Evolutionary conservation across 805 yeast species (phyloP), one percentile per base, ranked within the genome.

Genomic region (Tanozyma kutaoensis): DNA sequence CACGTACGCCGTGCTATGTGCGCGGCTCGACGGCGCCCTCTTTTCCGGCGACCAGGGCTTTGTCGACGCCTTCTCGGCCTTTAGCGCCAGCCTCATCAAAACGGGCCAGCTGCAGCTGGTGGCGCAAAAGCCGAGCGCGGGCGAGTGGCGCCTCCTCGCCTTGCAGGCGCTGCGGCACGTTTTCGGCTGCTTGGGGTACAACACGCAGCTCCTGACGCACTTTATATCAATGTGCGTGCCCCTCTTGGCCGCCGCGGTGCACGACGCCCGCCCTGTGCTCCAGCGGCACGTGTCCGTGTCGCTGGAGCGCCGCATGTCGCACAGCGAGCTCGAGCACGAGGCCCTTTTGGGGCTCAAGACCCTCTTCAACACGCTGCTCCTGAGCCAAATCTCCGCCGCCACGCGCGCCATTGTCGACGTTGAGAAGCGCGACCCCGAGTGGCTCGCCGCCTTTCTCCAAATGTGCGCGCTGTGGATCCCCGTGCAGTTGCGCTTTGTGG

Each of bases 401-500:
- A 67, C 84, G 0, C 55, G 51, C 13, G 62, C 72, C 4, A 55
- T 81, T 13, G 53, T 72, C 8, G 47, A 55, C 22, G 22, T 30
- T 23, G 47, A 50, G 22, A 34, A 37, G 10, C 8, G 9, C n/a
- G 22, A 20, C 10, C 9, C 9, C 12, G 34, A 37, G 17, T 77
- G 86, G 86, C 58, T 69, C 3, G 56, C 65, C 16, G 48, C 59
- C 8, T 55, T 86, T 25, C 52, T 81, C 20, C 76, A 74, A 35
- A 56, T 72, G 34, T 66, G 81, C 31, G 72, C 85, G 6, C 66
- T 69, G 22, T 82, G 86, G 69, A 69, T 82, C 8, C 96, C 84
- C 1, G 91, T 74, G 21, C 94, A 73, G 44, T 61, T 72, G 36
- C 59, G 94, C 35, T 82, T 78, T 52, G 55, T 72, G 16, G 63